Evolutionary conservation across 2,329 filamentous ascomycete species (phyloP).

Genomic region (Curvularia verruculosa): DNA sequence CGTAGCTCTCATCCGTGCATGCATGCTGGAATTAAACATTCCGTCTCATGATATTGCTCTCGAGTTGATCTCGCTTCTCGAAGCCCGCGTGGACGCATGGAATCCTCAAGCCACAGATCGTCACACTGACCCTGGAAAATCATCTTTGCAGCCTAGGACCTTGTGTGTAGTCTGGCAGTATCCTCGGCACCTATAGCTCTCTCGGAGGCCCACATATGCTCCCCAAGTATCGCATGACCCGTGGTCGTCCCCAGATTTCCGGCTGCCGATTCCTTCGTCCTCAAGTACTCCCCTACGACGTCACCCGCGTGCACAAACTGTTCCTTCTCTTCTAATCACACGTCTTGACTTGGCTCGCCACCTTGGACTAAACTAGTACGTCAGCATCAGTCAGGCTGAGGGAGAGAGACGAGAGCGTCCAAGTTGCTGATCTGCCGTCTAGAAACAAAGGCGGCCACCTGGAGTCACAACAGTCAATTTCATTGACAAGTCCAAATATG

Average conservation of each 20-base stretch:
- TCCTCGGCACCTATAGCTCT: constrained; percentile 42
- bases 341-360: constrained; percentile 3
- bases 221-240: constrained; percentile 46
- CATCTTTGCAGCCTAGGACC: constrained; percentile 37
- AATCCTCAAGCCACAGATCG: constrained; percentile 46
- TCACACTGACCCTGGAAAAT: constrained; percentile 34
- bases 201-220: constrained; percentile 45
- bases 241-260: constrained; percentile 34
- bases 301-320: constrained; percentile 4
- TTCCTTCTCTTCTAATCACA: constrained; percentile 3
- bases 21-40: constrained; percentile 36
- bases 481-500: constrained; percentile 28
- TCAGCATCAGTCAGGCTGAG: background rate
- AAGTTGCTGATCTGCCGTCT: constrained; percentile 11
- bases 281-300: constrained; percentile 13
- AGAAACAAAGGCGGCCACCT: constrained; percentile 12
- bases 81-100: constrained; percentile 47
- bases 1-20: constrained; percentile 23
- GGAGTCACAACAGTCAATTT: constrained; percentile 9
- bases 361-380: constrained; percentile 10
- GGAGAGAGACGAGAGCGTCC: background rate
- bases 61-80: constrained; percentile 48
- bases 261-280: constrained; percentile 30
- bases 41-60: constrained; percentile 41
- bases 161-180: constrained; percentile 30